Percentiles rank a stretch among this genome's conserved stretches.
phyloP scores from a whole-genome alignment of 2,329 filamentous ascomycete genomes.

The Verticillium dahliae region DNA sequence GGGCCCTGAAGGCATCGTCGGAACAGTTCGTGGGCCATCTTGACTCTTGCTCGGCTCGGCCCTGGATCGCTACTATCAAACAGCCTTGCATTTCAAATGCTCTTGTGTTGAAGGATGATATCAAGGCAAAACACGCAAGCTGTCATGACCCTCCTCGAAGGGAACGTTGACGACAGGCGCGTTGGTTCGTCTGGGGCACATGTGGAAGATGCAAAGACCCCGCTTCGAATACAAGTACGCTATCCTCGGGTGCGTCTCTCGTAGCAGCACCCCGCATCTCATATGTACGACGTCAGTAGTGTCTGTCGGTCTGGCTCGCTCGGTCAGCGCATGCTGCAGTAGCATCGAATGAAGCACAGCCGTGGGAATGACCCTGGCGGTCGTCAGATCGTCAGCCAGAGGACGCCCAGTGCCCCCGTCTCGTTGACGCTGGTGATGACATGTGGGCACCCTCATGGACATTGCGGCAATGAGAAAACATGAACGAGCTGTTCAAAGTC shows the following conservation, averaged over 20 bases:
- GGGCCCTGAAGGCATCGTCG: not conserved
- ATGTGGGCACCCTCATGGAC: not conserved
- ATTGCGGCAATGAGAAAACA: not conserved
- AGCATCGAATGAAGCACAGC: no score
- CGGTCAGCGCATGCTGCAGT: not conserved
- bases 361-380: no score
- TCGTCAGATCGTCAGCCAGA: no score
- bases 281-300: not conserved
- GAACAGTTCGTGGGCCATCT: not conserved
- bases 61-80: not conserved
- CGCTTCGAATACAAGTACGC: not conserved
- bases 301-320: not conserved
- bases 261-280: not conserved
- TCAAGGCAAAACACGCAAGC: no score
- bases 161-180: not conserved
- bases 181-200: not conserved
- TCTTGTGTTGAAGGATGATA: no score
- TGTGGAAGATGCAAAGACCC: not conserved
- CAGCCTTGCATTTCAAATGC: not conserved
- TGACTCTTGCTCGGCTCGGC: not conserved
- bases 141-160: no score
- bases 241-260: not conserved
- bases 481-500: not conserved
- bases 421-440: not conserved
- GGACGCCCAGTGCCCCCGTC: not conserved